Evolutionary conservation across 1,139 yeast species (phyloP).

Genomic region (Meyerozyma sp.): DNA sequence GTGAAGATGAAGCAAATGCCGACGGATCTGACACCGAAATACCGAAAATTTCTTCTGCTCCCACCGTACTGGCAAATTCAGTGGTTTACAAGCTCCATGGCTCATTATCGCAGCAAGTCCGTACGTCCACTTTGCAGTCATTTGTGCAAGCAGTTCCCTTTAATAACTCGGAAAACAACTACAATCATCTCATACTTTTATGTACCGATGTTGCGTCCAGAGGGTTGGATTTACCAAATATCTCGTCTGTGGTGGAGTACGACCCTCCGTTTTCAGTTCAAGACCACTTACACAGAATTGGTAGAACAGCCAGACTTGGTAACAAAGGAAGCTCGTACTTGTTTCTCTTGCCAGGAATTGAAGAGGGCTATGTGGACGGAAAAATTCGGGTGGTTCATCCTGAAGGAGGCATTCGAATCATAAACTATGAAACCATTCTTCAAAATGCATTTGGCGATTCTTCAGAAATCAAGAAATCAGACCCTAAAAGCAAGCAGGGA

Average conservation of each 20-base stretch:
- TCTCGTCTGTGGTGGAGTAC: conserved; percentile 58
- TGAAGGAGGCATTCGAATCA: conserved; percentile 32
- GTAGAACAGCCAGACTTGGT: conserved; percentile 74
- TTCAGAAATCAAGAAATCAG: conserved; percentile 10
- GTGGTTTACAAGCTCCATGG: conserved; percentile 84
- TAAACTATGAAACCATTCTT: conserved; percentile 48
- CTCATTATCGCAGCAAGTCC: conserved; percentile 73
- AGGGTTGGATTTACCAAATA: conserved; percentile 66
- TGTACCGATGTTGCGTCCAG: conserved; percentile 80
- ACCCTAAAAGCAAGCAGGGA: conserved; percentile 29
- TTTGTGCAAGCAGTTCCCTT: conserved; percentile 42
- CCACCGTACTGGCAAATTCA: conserved; percentile 42
- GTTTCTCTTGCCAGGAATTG: conserved; percentile 81
- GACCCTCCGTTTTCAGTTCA: conserved; percentile 70
- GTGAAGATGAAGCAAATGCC: conserved; percentile 11
- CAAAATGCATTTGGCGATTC: conserved; percentile 56
- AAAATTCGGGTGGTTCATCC: conserved; percentile 54
- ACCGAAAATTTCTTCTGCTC: conserved; percentile 37
- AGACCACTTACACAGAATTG: conserved; percentile 69
- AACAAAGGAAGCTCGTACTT: conserved; percentile 60
- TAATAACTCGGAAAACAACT: conserved; percentile 15
- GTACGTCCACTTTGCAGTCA: conserved; percentile 69
- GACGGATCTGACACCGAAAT: conserved; percentile 14
- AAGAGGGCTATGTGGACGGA: conserved; percentile 73
- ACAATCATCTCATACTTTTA: conserved; percentile 60